phyloP scores from a whole-genome alignment of 1,284 basidiomycete species.

The Malassezia yamatoensis region DNA sequence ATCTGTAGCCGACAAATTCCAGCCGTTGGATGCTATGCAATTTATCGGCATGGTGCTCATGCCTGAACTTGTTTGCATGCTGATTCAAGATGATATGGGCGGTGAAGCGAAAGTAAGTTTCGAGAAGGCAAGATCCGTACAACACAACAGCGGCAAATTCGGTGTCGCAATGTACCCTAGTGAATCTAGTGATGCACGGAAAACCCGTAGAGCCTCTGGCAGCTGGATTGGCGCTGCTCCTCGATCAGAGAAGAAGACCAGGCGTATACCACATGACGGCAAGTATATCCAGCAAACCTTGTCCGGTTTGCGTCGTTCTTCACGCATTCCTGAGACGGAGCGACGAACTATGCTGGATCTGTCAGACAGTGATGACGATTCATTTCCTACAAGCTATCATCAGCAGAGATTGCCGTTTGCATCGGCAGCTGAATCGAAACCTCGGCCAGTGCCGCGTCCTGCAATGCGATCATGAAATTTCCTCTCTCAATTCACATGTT shows the following conservation, averaged over 20 bases:
- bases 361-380: slow-evolving; percentile 1
- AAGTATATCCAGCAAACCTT: slow-evolving; percentile 10
- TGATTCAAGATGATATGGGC: slow-evolving; percentile 17
- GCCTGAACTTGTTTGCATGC: slow-evolving; percentile 16
- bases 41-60: slow-evolving; percentile 12
- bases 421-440: neutral
- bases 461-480: neutral
- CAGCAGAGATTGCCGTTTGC: slow-evolving; percentile 12
- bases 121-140: slow-evolving; percentile 5
- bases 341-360: neutral
- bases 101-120: neutral
- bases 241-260: neutral
- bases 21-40: slow-evolving; percentile 4
- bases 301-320: slow-evolving; percentile 7
- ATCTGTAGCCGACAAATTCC: neutral
- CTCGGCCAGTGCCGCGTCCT: slow-evolving; percentile 5
- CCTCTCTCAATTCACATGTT: neutral
- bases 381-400: neutral
- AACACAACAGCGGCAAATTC: slow-evolving; percentile 11
- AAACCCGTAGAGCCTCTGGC: slow-evolving; percentile 1
- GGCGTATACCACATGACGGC: neutral
- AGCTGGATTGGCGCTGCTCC: slow-evolving; percentile 13
- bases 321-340: neutral
- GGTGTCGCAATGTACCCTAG: slow-evolving; percentile 16
- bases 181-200: neutral